Percentiles rank a stretch among this genome's conserved stretches.
phyloP scores from a whole-genome alignment of 192 early-diverging fungal genomes.

The Funneliformis geosporum region DNA sequence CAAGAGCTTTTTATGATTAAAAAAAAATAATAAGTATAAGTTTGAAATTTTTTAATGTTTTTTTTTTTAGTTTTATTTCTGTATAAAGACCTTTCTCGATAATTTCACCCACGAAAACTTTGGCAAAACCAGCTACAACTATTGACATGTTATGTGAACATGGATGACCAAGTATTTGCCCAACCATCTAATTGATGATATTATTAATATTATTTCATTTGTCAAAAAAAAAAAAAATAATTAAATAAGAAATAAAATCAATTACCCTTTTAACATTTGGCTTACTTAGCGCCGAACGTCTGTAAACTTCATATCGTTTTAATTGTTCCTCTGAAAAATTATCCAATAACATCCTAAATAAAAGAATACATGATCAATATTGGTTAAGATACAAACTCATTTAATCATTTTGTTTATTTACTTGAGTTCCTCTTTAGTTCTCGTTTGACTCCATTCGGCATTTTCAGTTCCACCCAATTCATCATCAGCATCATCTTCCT shows the following conservation, averaged over 20 bases:
- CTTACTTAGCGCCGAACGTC: constrained; percentile 75
- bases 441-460: background rate
- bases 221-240: background rate
- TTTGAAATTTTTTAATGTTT: too few relatives aligned
- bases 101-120: constrained; percentile 91
- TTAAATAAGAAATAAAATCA: background rate
- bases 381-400: background rate
- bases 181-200: constrained; percentile 49
- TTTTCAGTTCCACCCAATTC: background rate
- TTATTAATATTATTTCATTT: background rate
- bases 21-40: background rate
- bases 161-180: constrained; percentile 70
- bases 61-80: background rate
- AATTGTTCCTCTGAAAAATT: constrained; percentile 72
- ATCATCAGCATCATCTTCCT: constrained; percentile 5
- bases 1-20: constrained; percentile 53
- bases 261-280: constrained; percentile 72
- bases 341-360: constrained; percentile 58
- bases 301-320: constrained; percentile 80
- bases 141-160: constrained; percentile 71
- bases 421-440: constrained; percentile 3
- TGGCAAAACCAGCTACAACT: constrained; percentile 86
- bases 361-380: background rate
- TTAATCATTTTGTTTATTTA: background rate
- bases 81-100: constrained; percentile 65